These are phyloP conservation scores for Poa pratensis DNA, from an alignment of 176 grass and related monocot genomes.

Conservation along the genomic window DNA sequence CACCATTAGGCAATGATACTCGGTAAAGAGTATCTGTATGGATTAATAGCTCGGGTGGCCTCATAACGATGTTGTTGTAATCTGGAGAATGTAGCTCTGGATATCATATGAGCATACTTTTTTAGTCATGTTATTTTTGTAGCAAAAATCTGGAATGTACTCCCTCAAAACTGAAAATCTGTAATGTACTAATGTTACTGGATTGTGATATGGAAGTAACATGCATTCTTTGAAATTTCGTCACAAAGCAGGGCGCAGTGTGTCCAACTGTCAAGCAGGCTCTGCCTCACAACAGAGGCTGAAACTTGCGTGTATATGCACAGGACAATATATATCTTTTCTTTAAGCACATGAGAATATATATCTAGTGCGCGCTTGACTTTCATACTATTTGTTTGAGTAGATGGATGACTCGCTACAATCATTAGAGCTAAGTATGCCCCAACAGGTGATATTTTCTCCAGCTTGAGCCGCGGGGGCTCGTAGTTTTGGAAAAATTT, in stretches of 20 bases:
- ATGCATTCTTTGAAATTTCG: not conserved
- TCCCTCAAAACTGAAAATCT: not conserved
- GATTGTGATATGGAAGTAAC: not conserved
- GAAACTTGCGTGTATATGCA: not conserved
- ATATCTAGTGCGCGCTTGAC: too few relatives aligned
- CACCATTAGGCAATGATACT: not conserved
- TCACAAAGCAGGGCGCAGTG: not conserved
- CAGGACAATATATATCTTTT: too few relatives aligned
- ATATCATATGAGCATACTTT: not conserved
- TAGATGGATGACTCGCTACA: too few relatives aligned
- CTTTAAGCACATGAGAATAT: too few relatives aligned
- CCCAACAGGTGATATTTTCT: too few relatives aligned
- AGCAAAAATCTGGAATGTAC: not conserved
- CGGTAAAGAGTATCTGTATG: not conserved
- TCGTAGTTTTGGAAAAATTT: too few relatives aligned
- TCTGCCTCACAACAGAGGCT: not conserved
- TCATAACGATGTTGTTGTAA: not conserved
- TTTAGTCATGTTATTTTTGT: not conserved
- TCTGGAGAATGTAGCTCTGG: constrained; percentile 23
- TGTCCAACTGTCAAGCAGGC: not conserved
- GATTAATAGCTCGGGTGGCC: not conserved
- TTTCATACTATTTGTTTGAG: not conserved
- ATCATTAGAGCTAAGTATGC: too few relatives aligned
- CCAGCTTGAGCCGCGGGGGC: too few relatives aligned
- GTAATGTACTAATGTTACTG: not conserved